These are phyloP conservation scores for Annulohypoxylon nitens DNA, from an alignment of 495 filamentous ascomycete species.

Conservation along the genomic window DNA sequence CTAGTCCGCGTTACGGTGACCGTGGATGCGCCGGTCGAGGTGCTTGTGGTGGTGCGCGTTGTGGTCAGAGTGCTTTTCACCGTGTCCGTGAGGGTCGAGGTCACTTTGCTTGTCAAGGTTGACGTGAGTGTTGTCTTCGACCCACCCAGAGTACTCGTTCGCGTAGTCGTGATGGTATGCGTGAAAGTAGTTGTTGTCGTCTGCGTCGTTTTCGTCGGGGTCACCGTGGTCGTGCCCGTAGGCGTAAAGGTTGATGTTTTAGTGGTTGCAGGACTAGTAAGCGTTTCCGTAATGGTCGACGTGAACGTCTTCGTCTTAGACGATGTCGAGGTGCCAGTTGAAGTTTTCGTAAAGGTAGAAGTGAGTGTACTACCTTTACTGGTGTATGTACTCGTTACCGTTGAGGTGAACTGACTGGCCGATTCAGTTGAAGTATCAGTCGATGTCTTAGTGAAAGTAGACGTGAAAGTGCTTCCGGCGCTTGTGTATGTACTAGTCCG, in stretches of 20 bases:
- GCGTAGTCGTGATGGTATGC: conserved; percentile 32
- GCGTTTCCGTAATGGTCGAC: conserved; percentile 29
- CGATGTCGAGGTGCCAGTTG: conserved; percentile 1
- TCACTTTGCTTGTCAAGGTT: conserved; percentile 37
- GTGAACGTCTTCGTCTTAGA: conserved; percentile 19
- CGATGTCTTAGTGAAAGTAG: conserved; percentile 31
- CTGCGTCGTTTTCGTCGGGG: neutral
- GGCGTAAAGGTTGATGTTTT: conserved; percentile 22
- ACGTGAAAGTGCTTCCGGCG: conserved; percentile 20
- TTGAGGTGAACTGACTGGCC: conserved; percentile 15
- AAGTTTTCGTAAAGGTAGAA: conserved; percentile 22
- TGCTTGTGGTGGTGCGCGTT: conserved; percentile 16
- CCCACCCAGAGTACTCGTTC: conserved; percentile 30
- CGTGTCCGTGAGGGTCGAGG: conserved; percentile 16
- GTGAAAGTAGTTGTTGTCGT: conserved; percentile 28
- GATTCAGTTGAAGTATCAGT: neutral
- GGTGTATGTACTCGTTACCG: conserved; percentile 25
- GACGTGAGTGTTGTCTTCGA: conserved; percentile 34
- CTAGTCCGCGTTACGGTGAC: neutral
- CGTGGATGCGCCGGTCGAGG: neutral
- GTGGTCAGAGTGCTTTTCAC: conserved; percentile 1
- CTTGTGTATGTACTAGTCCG: conserved; percentile 27
- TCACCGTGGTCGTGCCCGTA: neutral
- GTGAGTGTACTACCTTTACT: conserved; percentile 10
- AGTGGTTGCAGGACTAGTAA: conserved; percentile 17